Evolutionary conservation across 2,329 filamentous ascomycete genomes (phyloP).

Genomic region (Hymenoscyphus fraxineus): DNA sequence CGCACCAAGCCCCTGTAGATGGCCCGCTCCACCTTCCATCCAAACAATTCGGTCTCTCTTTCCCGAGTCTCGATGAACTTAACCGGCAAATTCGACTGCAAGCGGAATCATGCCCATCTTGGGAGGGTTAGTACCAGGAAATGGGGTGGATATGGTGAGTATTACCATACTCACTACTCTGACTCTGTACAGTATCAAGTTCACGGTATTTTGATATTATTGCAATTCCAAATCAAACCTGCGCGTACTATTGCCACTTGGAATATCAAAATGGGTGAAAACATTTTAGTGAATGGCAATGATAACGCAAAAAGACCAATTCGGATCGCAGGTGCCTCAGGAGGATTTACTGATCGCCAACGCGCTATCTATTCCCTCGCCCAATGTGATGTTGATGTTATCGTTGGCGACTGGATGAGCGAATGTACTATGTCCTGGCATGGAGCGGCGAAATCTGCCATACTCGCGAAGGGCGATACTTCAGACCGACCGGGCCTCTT

Average conservation of each 20-base stretch:
- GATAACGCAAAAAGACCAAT: conserved; percentile 35
- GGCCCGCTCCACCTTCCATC: background rate
- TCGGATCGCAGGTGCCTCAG: conserved; percentile 42
- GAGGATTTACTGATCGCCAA: conserved; percentile 43
- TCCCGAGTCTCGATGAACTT: background rate
- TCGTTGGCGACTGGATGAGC: conserved; percentile 47
- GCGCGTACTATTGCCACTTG: background rate
- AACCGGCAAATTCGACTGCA: background rate
- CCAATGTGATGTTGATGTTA: conserved; percentile 41
- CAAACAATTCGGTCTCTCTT: background rate
- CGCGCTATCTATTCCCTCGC: conserved; percentile 41
- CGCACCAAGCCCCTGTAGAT: background rate
- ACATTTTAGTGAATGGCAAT: conserved; percentile 14
- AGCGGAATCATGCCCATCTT: background rate
- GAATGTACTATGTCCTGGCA: conserved; percentile 36
- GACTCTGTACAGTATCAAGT: too few relatives aligned
- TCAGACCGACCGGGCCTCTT: conserved; percentile 2
- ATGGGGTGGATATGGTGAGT: background rate
- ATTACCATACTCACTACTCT: background rate
- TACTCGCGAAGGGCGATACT: conserved; percentile 17
- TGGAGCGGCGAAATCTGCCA: conserved; percentile 26
- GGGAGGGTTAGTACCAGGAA: background rate
- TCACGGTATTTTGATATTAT: background rate
- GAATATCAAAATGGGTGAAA: conserved; percentile 9
- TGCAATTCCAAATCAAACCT: background rate